Conservation (phyloP, 345 rosid genomes). For the Gossypium bickii region DNA sequence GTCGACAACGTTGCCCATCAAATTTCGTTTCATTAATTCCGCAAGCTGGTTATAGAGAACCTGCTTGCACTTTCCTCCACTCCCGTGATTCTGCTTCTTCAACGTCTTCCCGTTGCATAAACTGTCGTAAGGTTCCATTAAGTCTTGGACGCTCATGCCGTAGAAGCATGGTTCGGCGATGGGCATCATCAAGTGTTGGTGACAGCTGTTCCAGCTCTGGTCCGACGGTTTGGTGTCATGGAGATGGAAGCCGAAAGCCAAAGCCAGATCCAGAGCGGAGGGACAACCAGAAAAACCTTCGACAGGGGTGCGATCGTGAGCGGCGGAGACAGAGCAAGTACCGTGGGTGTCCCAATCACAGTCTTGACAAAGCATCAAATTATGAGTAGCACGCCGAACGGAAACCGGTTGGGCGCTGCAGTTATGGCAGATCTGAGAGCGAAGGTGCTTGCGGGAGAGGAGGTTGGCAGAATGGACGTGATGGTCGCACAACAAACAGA, state of each 20-base stretch:
- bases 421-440: conserved; percentile 91
- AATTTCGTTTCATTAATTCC: conserved; percentile 45
- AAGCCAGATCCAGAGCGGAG: conserved; percentile 51
- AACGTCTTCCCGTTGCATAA: conserved; percentile 7
- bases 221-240: conserved; percentile 28
- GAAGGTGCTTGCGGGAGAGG: conserved; percentile 66
- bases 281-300: conserved; percentile 76
- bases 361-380: conserved; percentile 53
- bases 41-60: conserved; percentile 55
- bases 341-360: conserved; percentile 72
- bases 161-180: conserved; percentile 36
- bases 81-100: conserved; percentile 33
- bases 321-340: conserved; percentile 54
- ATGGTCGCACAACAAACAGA: conserved; percentile 80
- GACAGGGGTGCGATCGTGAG: conserved; percentile 51
- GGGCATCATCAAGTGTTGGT: conserved; percentile 30
- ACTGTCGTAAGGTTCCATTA: conserved; percentile 40
- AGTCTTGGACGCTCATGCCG: too few relatives aligned
- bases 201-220: conserved; percentile 20
- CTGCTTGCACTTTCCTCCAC: conserved; percentile 60
- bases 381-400: conserved; percentile 54
- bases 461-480: conserved; percentile 90
- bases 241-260: conserved; percentile 50
- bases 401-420: conserved; percentile 59
- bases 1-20: conserved; percentile 16